phyloP scores from a whole-genome alignment of 2,329 filamentous ascomycete genomes.

The Byssoonygena ceratinophila region DNA sequence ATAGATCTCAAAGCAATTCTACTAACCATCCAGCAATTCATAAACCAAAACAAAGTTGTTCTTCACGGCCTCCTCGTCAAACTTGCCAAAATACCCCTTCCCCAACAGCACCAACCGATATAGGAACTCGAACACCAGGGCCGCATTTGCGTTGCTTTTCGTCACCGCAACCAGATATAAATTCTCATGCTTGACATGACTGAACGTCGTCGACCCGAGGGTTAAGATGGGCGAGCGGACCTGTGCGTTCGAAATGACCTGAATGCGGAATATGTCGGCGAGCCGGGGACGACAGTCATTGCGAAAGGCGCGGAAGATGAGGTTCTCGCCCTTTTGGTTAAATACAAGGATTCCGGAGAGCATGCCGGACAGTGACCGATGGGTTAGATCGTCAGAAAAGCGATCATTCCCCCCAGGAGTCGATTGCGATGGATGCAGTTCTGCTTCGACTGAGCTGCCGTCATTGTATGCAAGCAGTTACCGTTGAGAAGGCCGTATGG shows the following conservation, averaged over 20 bases:
- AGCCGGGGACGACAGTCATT: slow-evolving; percentile 96
- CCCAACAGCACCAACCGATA: slow-evolving; percentile 85
- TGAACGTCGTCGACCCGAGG: slow-evolving; percentile 94
- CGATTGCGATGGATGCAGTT: not conserved
- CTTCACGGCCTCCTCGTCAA: slow-evolving; percentile 98
- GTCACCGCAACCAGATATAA: slow-evolving; percentile 96
- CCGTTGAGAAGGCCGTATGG: not conserved
- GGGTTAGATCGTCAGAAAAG: not conserved
- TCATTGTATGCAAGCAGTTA: not conserved
- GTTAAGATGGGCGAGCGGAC: slow-evolving; percentile 96
- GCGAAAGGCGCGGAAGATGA: slow-evolving; percentile 97
- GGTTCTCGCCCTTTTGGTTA: slow-evolving; percentile 99
- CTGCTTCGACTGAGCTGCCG: not conserved
- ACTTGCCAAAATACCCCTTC: slow-evolving; percentile 95
- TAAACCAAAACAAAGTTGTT: slow-evolving; percentile 99
- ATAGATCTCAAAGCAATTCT: not conserved
- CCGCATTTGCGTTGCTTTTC: slow-evolving; percentile 98
- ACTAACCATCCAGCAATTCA: slow-evolving; percentile 78
- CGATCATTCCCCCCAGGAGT: not conserved
- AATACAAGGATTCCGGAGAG: slow-evolving; percentile 95
- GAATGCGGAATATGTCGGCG: slow-evolving; percentile 97
- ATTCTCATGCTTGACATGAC: slow-evolving; percentile 98
- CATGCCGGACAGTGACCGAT: slow-evolving; percentile 45
- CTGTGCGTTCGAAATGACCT: slow-evolving; percentile 96
- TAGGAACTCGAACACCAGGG: slow-evolving; percentile 93